A percentile compares a stretch with the other conserved stretches of the same genome.
phyloP scores from a whole-genome alignment of 805 yeast species.

The Saccharomycodes ludwigii region DNA sequence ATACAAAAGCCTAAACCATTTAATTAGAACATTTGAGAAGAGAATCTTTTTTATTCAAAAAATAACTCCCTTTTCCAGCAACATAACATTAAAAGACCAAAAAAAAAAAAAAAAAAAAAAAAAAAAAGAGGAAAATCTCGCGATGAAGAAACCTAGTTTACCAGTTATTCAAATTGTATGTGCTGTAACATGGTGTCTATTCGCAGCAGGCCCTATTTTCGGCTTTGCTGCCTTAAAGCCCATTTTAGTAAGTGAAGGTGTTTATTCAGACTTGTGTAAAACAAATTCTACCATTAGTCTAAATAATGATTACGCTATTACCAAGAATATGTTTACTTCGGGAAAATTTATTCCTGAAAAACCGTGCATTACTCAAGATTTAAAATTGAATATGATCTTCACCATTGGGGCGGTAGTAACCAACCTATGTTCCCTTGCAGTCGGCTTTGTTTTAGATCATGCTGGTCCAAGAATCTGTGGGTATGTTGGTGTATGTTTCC shows the following conservation, averaged over 20 bases:
- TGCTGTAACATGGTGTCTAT: constrained; percentile 76
- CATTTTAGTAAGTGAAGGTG: constrained; percentile 62
- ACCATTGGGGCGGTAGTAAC: constrained; percentile 81
- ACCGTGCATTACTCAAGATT: constrained; percentile 66
- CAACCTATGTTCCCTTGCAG: constrained; percentile 69
- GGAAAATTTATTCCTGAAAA: constrained; percentile 3
- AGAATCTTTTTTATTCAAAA: too few species aligned
- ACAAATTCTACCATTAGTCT: constrained; percentile 10
- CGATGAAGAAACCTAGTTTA: background rate
- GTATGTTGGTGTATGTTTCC: constrained; percentile 50
- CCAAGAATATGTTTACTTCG: background rate
- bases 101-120: too few species aligned
- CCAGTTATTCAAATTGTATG: constrained; percentile 43
- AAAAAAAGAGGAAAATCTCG: too few species aligned
- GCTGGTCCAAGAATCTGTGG: constrained; percentile 79
- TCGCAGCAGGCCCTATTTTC: constrained; percentile 88
- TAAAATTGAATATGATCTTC: constrained; percentile 70
- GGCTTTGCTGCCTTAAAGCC: constrained; percentile 95
- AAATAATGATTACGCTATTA: constrained; percentile 1
- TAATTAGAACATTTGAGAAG: too few species aligned
- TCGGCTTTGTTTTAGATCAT: constrained; percentile 66
- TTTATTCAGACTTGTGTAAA: constrained; percentile 53
- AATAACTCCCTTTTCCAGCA: too few species aligned
- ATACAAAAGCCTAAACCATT: too few species aligned
- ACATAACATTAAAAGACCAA: too few species aligned